A percentile compares a stretch with the other conserved stretches of the same genome.
Conservation (phyloP, 2,329 filamentous ascomycete species). For the Ophiostoma ulmi region DNA sequence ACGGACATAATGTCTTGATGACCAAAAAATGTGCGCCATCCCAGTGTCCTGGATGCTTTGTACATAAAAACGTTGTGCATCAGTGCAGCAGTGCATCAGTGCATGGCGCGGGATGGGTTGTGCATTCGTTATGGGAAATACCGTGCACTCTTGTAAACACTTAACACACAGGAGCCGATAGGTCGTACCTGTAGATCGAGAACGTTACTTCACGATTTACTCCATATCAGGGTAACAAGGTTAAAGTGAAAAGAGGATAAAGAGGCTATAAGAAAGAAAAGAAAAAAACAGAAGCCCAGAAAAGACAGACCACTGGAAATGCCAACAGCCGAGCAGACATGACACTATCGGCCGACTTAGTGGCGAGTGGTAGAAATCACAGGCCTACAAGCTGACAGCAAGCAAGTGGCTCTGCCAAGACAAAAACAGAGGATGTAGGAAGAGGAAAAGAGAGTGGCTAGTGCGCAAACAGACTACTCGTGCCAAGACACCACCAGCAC, state of each 20-base stretch:
- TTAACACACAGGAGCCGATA: background rate
- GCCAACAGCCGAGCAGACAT: background rate
- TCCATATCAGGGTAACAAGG: too few relatives aligned
- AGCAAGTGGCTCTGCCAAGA: background rate
- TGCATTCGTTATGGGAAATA: background rate
- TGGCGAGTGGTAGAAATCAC: background rate
- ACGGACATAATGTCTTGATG: background rate
- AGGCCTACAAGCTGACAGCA: background rate
- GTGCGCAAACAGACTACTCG: background rate
- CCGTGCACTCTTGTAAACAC: background rate
- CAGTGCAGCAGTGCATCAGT: too few relatives aligned
- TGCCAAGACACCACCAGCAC: constrained; percentile 10
- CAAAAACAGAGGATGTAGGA: background rate
- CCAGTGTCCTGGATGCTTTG: background rate
- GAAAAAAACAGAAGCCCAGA: background rate
- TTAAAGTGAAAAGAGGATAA: background rate
- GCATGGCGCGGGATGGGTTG: background rate
- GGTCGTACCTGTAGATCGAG: background rate
- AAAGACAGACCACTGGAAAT: background rate
- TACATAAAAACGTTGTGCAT: background rate
- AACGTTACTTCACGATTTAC: background rate
- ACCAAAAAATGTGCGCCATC: background rate
- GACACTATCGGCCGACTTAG: background rate
- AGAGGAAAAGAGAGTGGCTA: background rate
- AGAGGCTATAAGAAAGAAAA: background rate